phyloP scores from a whole-genome alignment of 2,329 filamentous ascomycete genomes.

The Ophiostoma australiae region DNA sequence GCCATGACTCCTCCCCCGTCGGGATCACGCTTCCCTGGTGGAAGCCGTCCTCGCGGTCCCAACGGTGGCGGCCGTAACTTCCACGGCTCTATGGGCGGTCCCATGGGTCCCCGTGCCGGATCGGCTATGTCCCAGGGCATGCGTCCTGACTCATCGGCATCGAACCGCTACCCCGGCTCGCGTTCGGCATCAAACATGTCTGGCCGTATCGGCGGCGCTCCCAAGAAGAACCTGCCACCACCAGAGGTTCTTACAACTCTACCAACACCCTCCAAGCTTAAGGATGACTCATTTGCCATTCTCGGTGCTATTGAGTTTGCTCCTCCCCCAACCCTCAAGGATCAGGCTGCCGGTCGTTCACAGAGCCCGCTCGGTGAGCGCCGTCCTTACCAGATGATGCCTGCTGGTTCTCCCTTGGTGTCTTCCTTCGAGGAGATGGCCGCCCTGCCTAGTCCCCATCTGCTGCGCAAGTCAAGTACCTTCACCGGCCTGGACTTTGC shows the following conservation, averaged over 20 bases:
- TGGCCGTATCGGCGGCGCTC: slow-evolving; percentile 40
- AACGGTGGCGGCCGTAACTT: slow-evolving; percentile 27
- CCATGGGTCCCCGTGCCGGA: slow-evolving; percentile 31
- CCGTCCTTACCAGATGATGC: slow-evolving; percentile 70
- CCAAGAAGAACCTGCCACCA: slow-evolving; percentile 55
- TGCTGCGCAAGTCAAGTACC: slow-evolving; percentile 69
- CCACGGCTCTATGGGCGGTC: slow-evolving; percentile 47
- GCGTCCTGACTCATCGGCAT: slow-evolving; percentile 31
- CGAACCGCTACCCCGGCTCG: slow-evolving; percentile 44
- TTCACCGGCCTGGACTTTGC: slow-evolving; percentile 80
- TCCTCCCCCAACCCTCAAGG: slow-evolving; percentile 63
- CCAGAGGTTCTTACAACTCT: slow-evolving; percentile 69
- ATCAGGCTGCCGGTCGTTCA: slow-evolving; percentile 64
- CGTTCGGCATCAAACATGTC: slow-evolving; percentile 47
- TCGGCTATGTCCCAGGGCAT: slow-evolving; percentile 32
- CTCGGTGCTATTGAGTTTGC: slow-evolving; percentile 74
- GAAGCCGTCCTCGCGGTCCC: slow-evolving; percentile 35
- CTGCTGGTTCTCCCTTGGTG: slow-evolving; percentile 70
- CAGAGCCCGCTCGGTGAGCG: slow-evolving; percentile 61
- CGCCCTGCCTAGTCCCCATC: slow-evolving; percentile 81
- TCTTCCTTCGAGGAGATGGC: slow-evolving; percentile 83
- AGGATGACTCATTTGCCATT: slow-evolving; percentile 71
- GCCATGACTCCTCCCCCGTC: slow-evolving; percentile 92
- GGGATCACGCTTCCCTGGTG: slow-evolving; percentile 42
- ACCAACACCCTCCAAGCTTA: slow-evolving; percentile 79